Conservation (phyloP, 1,284 basidiomycete genomes). For the Fomitopsis schrenkii region DNA sequence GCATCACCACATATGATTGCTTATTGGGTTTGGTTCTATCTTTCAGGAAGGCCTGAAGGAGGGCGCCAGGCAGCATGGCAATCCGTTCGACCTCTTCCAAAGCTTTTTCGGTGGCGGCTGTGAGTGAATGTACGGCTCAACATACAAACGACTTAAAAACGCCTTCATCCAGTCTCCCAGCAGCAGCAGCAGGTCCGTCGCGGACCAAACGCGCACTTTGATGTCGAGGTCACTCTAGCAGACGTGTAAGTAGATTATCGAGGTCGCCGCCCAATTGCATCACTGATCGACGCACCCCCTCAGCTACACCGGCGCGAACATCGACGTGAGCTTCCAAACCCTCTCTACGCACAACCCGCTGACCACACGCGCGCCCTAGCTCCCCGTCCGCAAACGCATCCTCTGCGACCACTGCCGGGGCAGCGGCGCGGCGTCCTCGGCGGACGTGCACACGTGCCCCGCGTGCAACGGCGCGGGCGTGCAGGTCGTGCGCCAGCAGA, state of each 20-base stretch:
- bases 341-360: background rate
- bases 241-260: conserved; percentile 57
- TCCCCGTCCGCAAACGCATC: conserved; percentile 84
- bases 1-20: background rate
- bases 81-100: conserved; percentile 93
- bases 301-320: conserved; percentile 74
- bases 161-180: conserved; percentile 30
- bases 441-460: conserved; percentile 80
- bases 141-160: background rate
- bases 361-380: conserved; percentile 40
- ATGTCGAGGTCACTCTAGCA: conserved; percentile 82
- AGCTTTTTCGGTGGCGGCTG: conserved; percentile 85
- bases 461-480: conserved; percentile 84
- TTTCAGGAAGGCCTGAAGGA: conserved; percentile 82
- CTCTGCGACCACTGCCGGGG: conserved; percentile 94
- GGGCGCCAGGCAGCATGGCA: conserved; percentile 66
- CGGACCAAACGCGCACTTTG: conserved; percentile 80
- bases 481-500: conserved; percentile 84
- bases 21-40: conserved; percentile 2
- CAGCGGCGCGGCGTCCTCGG: conserved; percentile 82
- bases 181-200: conserved; percentile 72
- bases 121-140: conserved; percentile 27
- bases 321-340: conserved; percentile 57
- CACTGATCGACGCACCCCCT: background rate
- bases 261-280: conserved; percentile 8